A percentile compares a stretch with the other conserved stretches of the same genome.
phyloP scores from a whole-genome alignment of 495 filamentous ascomycete species.

The Cryomyces minteri region DNA sequence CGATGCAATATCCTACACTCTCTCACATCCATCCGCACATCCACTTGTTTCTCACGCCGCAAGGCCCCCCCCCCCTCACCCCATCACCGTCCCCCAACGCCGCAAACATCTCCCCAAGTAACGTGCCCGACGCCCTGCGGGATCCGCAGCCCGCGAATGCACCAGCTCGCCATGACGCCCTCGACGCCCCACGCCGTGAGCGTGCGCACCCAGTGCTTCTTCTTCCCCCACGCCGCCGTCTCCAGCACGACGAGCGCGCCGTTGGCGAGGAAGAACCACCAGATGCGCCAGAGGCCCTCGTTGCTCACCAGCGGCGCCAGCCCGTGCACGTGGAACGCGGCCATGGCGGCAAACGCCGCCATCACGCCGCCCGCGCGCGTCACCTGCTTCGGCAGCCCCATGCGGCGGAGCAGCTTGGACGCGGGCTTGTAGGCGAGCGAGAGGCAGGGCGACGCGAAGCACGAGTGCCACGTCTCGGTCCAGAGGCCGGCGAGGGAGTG shows the following conservation, averaged over 20 bases:
- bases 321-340: constrained; percentile 18
- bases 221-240: constrained; percentile 18
- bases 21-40: too few species aligned
- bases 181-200: constrained; percentile 18
- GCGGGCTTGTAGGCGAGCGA: constrained; percentile 16
- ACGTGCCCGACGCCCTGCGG: constrained; percentile 15
- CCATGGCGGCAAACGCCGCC: constrained; percentile 19
- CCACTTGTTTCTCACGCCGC: too few species aligned
- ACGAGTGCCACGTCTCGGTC: constrained; percentile 25
- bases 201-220: constrained; percentile 15
- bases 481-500: too few species aligned
- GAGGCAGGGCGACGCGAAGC: constrained; percentile 19
- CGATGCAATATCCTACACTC: too few species aligned
- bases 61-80: background rate
- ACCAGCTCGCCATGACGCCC: constrained; percentile 17
- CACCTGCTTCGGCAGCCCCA: constrained; percentile 12
- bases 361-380: constrained; percentile 16
- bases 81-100: background rate
- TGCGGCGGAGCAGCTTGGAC: constrained; percentile 8
- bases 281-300: constrained; percentile 12
- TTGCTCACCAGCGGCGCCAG: constrained; percentile 13
- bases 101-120: constrained; percentile 15
- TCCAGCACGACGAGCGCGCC: constrained; percentile 18
- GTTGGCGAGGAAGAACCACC: constrained; percentile 19
- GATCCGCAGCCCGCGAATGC: constrained; percentile 12